phyloP scores from a whole-genome alignment of 129 eudicot genomes.

The Artemisia tridentata region DNA sequence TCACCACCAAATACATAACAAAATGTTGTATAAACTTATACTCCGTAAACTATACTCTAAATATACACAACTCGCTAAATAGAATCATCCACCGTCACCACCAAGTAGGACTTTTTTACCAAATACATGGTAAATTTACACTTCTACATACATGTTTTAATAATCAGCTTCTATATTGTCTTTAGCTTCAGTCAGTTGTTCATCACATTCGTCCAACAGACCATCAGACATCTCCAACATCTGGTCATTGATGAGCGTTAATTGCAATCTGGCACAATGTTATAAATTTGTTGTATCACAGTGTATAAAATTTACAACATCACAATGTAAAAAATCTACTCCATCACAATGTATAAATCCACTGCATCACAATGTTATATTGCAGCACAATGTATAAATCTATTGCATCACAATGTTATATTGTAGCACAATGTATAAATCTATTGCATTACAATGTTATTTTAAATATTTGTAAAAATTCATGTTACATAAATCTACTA shows the following conservation, averaged over 20 bases:
- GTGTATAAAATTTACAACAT: too few relatives aligned
- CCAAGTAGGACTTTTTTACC: constrained; percentile 5
- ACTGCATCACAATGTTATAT: too few relatives aligned
- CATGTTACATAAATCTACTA: too few relatives aligned
- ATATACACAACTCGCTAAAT: constrained; percentile 10
- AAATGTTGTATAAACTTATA: constrained; percentile 5
- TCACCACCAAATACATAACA: not conserved
- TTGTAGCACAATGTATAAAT: too few relatives aligned
- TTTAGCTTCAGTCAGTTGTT: constrained; percentile 59
- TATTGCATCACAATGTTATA: too few relatives aligned
- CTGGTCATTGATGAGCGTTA: constrained; percentile 76
- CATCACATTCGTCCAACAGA: constrained; percentile 45
- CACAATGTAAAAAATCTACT: too few relatives aligned
- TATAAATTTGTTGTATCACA: too few relatives aligned
- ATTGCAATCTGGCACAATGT: constrained; percentile 55
- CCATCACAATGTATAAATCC: too few relatives aligned
- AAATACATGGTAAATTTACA: constrained; percentile 21
- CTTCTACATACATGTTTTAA: constrained; percentile 20
- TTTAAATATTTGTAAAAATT: too few relatives aligned
- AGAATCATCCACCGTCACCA: constrained; percentile 9
- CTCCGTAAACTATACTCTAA: constrained; percentile 8
- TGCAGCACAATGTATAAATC: too few relatives aligned
- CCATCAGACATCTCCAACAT: constrained; percentile 79
- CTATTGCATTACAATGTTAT: too few relatives aligned
- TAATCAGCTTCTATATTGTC: constrained; percentile 52